Evolutionary conservation across 2,329 filamentous ascomycete genomes (phyloP).

Genomic region (Graphilbum ipis-grandicollis): DNA sequence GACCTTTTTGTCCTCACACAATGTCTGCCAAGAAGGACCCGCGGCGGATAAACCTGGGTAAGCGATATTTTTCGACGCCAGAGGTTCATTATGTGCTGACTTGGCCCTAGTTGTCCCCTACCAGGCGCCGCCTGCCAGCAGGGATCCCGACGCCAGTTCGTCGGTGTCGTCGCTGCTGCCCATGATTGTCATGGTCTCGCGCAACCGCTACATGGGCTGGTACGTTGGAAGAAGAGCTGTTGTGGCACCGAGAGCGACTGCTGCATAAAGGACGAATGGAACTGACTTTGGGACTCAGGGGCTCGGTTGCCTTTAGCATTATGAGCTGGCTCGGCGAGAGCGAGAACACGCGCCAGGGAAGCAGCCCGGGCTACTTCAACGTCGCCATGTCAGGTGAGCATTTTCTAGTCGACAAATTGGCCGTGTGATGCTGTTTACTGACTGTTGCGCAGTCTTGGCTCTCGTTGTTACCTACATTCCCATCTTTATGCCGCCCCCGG

Average conservation of each 20-base stretch:
- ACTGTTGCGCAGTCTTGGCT: constrained; percentile 15
- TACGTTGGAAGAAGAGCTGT: too few relatives aligned
- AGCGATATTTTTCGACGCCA: too few relatives aligned
- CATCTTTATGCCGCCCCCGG: constrained; percentile 17
- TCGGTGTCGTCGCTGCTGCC: constrained; percentile 63
- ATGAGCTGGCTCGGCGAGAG: constrained; percentile 67
- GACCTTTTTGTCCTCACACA: not conserved
- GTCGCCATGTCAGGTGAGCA: constrained; percentile 19
- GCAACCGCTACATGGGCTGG: constrained; percentile 66
- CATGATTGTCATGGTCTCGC: constrained; percentile 90
- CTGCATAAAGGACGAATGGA: too few relatives aligned
- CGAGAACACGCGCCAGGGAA: constrained; percentile 43
- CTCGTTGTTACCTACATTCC: constrained; percentile 19
- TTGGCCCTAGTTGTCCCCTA: constrained; percentile 86
- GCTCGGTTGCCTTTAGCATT: constrained; percentile 54
- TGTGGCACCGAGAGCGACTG: too few relatives aligned
- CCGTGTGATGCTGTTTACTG: not conserved
- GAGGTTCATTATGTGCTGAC: too few relatives aligned
- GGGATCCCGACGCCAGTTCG: constrained; percentile 53
- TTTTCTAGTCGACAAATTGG: too few relatives aligned
- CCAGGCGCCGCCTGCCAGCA: constrained; percentile 53
- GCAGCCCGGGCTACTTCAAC: constrained; percentile 39
- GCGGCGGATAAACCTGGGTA: not conserved
- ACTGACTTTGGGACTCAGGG: too few relatives aligned
- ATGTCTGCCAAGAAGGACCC: not conserved